Evolutionary conservation across 2,329 filamentous ascomycete species (phyloP).

Genomic region (Macrophomina pseudophaseolina): DNA sequence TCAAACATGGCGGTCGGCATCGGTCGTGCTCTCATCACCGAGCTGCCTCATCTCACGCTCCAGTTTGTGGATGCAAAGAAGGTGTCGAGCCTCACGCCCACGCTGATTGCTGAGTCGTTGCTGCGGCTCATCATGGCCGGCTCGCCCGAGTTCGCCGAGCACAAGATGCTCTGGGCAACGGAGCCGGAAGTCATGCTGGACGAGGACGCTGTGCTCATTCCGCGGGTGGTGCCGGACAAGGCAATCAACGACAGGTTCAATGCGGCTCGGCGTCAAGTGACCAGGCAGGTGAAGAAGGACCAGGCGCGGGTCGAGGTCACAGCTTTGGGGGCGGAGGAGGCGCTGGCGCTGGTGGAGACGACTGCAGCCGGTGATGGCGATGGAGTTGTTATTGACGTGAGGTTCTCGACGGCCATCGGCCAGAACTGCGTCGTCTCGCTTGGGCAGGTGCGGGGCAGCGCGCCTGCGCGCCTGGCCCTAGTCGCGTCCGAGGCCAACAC

Average conservation of each 20-base stretch:
- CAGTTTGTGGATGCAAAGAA: conserved; percentile 33
- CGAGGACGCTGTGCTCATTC: neutral
- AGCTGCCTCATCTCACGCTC: conserved; percentile 30
- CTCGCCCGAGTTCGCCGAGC: neutral
- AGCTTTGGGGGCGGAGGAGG: neutral
- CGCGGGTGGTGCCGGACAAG: neutral
- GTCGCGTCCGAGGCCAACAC: too few relatives aligned
- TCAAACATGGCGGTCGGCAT: conserved; percentile 28
- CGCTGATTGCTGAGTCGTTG: neutral
- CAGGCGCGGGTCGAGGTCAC: neutral
- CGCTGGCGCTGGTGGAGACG: neutral
- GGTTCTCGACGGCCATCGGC: too few relatives aligned
- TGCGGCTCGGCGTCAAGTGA: neutral
- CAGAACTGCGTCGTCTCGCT: too few relatives aligned
- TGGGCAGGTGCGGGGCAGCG: too few relatives aligned
- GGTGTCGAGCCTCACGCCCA: neutral
- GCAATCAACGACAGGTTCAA: conserved; percentile 2
- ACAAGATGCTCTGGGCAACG: conserved; percentile 6
- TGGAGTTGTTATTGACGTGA: too few relatives aligned
- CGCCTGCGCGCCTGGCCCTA: too few relatives aligned
- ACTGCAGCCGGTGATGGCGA: too few relatives aligned
- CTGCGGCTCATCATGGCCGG: neutral
- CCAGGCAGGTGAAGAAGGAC: neutral
- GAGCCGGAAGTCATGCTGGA: conserved; percentile 12
- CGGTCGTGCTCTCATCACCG: conserved; percentile 29